Base-by-base conservation (phyloP, 1,139 yeast genomes). In the Schizosaccharomyces versatilis region DNA sequence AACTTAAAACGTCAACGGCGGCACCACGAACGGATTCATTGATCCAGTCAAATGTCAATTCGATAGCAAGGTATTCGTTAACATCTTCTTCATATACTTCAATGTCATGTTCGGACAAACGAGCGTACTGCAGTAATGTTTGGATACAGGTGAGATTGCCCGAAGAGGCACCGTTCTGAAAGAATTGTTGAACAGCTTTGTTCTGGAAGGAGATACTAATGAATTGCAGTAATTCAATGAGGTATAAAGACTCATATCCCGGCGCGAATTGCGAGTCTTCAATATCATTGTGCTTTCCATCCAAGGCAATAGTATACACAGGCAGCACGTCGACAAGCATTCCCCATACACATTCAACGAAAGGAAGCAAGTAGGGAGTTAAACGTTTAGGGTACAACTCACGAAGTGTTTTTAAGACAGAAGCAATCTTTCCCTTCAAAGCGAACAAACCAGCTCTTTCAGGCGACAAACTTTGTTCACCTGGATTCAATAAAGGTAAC, bases 1-100 rank as follows among this genome's bases (percentile, higher is more conserved):
- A 19, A 19, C 36, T 17, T 17, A 44, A 36, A 9, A 44, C 49
- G 9, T 32, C 32, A 7, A 44, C 38, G 10, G 49, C 49, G n/a
- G 49, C 49, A 9, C 49, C 49, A 12, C 49, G 49, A 2, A 44
- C 49, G 8, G 49, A 19, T 19, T 44, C 49, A 44, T n/a, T 32
- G 19, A 32, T 6, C 7, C 15, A 17, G 38, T 44, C 49, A 19
- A 17, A 24, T 8, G 19, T 24, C 1, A 32, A 8, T 44, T 44
- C 49, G 14, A 19, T 44, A 14, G 32, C 14, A n/a, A 44, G 19
- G 32, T 44, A 44, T 14, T 44, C 49, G 14, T 32, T 44, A 1
- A 44, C 49, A 17, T 44, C 49, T 14, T 32, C 32, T 24, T 44
- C 49, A 12, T 44, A 44, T 1, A 19, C n/a, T 19, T 44, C 49